Evolutionary conservation across 225 moss, liverwort and hornwort genomes (phyloP), one percentile per base, ranked within the genome.

Genomic region (Polytrichum formosum): DNA sequence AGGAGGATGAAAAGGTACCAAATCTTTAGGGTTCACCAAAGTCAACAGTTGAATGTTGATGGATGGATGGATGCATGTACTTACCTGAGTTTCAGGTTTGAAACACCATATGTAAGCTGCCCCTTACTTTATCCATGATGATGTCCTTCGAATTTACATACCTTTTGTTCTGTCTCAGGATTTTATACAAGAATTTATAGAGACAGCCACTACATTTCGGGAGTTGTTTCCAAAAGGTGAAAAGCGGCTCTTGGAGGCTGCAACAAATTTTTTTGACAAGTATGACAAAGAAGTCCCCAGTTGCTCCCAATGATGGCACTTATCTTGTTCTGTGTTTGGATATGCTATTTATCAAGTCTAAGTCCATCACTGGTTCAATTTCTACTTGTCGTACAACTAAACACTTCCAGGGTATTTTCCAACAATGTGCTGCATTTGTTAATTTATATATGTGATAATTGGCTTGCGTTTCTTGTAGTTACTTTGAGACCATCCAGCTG

Each of bases 141-240:
- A 46, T 71, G 55, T 68, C 68, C 35, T 67, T 72, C 1, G 53
- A 29, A 54, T 70, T 30, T 73, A 71, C 68, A 59, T 66, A 9
- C 62, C 73, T 53, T 64, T 20, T 54, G 22, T 64, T 7, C 8
- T 73, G 63, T 72, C 26, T 66, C 83, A 91, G 98, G 94, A 87
- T 82, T 98, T 98, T n/a, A 87, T 98, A 65, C 74, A 85, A 62
- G 92, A 91, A 69, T 94, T 92, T 67, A 70, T 91, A 66, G 88
- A 92, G 59, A 88, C 79, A 78, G 94, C 90, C 78, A 75, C 79
- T 71, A 91, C 84, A 61, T 98, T 91, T 69, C 85, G 98, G 76
- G 78, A 82, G 56, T 77, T 98, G 56, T 98, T 98, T 78, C 98
- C 98, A 16, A 83, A 59, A 17, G 91, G 90, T 73, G 90, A 93